These are phyloP conservation scores for Lactarius psammicola DNA, from an alignment of 768 basidiomycete species.

Conservation along the genomic window DNA sequence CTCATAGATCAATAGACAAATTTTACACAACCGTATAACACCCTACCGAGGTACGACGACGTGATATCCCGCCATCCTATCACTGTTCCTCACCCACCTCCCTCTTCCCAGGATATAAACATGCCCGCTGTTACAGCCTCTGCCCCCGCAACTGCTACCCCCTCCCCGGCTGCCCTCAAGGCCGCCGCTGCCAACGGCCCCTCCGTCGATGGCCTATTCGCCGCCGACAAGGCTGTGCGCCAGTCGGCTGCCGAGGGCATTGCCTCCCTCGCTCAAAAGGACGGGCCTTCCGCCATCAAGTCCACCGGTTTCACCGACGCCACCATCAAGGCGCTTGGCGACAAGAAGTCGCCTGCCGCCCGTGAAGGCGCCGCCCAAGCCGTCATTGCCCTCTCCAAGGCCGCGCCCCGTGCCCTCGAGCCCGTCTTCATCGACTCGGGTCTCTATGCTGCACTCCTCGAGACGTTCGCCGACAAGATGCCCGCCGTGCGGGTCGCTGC, in stretches of 20 bases:
- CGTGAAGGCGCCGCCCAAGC: constrained; percentile 86
- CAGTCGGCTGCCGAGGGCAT: constrained; percentile 67
- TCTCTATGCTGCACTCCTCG: constrained; percentile 82
- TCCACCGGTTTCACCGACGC: constrained; percentile 70
- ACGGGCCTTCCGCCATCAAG: constrained; percentile 75
- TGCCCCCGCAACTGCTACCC: constrained; percentile 53
- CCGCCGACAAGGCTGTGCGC: constrained; percentile 80
- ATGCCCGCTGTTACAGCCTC: constrained; percentile 80
- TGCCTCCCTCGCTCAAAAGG: constrained; percentile 75
- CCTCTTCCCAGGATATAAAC: constrained; percentile 47
- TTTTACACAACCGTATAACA: constrained; percentile 35
- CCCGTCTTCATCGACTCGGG: constrained; percentile 86
- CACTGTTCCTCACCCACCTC: not conserved
- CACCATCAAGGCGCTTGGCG: constrained; percentile 77
- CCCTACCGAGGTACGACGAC: constrained; percentile 43
- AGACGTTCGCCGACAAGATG: constrained; percentile 94
- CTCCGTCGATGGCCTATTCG: constrained; percentile 69
- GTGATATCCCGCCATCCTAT: not conserved
- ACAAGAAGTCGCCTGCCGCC: constrained; percentile 92
- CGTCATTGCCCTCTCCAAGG: constrained; percentile 57
- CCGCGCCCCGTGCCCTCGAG: constrained; percentile 75
- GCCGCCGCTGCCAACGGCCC: constrained; percentile 45
- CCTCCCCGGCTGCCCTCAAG: constrained; percentile 73
- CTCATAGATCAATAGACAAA: constrained; percentile 37
- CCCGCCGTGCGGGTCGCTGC: constrained; percentile 83